phyloP scores from a whole-genome alignment of 2,329 filamentous ascomycete species.

The Clarireedia sp. region DNA sequence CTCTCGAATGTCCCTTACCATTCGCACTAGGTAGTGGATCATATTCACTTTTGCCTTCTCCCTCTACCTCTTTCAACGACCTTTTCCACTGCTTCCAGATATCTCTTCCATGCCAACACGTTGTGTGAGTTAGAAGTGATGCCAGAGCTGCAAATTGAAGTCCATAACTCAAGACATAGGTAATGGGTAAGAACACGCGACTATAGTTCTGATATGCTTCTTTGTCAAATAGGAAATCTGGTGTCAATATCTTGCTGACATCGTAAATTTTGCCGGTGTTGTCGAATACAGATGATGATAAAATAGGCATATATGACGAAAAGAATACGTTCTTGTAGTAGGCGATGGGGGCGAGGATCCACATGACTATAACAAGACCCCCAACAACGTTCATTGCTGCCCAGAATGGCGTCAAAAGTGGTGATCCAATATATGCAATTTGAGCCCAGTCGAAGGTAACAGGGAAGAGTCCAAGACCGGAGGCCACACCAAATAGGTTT shows the following conservation, averaged over 20 bases:
- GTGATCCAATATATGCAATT: constrained; percentile 76
- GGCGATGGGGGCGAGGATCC: constrained; percentile 70
- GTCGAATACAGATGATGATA: constrained; percentile 79
- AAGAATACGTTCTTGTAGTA: constrained; percentile 77
- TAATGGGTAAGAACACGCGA: constrained; percentile 76
- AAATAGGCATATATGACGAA: constrained; percentile 78
- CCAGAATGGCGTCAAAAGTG: constrained; percentile 78
- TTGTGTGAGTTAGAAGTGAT: constrained; percentile 71
- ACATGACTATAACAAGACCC: constrained; percentile 75
- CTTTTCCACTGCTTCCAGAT: constrained; percentile 70
- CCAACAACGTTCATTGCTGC: constrained; percentile 77
- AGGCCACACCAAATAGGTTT: constrained; percentile 80
- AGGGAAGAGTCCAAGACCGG: constrained; percentile 75
- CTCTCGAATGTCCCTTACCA: constrained; percentile 8
- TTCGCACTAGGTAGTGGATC: constrained; percentile 35
- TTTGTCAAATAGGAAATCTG: constrained; percentile 69
- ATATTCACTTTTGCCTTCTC: constrained; percentile 43
- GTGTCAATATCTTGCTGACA: constrained; percentile 69
- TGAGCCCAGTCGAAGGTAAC: constrained; percentile 90
- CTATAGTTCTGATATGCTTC: constrained; percentile 75
- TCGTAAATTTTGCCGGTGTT: constrained; percentile 75
- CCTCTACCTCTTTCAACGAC: constrained; percentile 56
- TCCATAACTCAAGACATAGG: constrained; percentile 79
- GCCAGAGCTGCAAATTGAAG: constrained; percentile 79
- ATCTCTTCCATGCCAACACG: constrained; percentile 77